phyloP scores from a whole-genome alignment of 495 filamentous ascomycete genomes.

The Glonium stellatum region DNA sequence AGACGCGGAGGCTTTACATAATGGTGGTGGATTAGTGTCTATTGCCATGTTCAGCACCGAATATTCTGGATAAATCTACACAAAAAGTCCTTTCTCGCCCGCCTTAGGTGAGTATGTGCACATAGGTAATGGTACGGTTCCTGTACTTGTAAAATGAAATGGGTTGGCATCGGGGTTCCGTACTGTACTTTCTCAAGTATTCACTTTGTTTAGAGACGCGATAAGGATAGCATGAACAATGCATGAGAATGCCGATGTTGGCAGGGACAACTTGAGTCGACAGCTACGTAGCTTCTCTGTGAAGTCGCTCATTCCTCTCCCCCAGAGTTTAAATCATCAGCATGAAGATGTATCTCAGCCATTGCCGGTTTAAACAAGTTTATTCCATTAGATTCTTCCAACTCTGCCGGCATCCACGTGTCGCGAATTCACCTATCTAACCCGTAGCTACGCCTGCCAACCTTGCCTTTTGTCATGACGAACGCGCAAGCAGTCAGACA shows the following conservation, averaged over 20 bases:
- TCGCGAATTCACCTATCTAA: not conserved
- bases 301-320: too few relatives aligned
- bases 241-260: not conserved
- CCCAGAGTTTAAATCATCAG: too few relatives aligned
- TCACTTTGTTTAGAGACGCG: conserved; percentile 5
- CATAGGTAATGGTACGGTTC: conserved; percentile 6
- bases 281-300: too few relatives aligned
- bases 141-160: conserved; percentile 5
- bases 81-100: not conserved
- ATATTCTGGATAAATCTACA: not conserved
- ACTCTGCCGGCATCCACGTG: not conserved
- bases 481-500: not conserved
- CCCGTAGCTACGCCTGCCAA: not conserved
- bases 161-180: conserved; percentile 1
- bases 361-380: not conserved
- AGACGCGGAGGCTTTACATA: not conserved
- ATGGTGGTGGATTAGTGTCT: not conserved
- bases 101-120: conserved; percentile 2
- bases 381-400: not conserved
- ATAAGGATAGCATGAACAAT: conserved; percentile 2
- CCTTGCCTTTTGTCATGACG: not conserved
- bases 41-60: not conserved
- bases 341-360: too few relatives aligned
- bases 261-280: not conserved
- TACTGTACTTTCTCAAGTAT: conserved; percentile 1